Percentiles rank a stretch among this genome's conserved stretches.
Conservation (phyloP, 2,329 filamentous ascomycete genomes). For the Colletotrichum viniferum region DNA sequence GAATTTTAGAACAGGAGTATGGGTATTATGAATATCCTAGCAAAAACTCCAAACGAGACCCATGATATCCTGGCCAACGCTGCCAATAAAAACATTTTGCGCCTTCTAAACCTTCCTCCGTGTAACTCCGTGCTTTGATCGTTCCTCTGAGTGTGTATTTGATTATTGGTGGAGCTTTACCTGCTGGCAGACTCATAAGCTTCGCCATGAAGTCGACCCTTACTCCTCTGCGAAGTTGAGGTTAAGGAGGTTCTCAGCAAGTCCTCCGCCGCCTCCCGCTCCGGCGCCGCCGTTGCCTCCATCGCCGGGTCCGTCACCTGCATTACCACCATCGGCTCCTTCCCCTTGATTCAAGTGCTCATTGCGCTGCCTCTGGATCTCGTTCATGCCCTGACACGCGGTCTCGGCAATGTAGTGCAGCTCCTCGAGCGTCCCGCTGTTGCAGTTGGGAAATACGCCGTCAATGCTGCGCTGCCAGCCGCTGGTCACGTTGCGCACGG, state of each 20-base stretch:
- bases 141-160: neutral
- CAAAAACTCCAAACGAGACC: neutral
- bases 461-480: constrained; percentile 48
- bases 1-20: constrained; percentile 12
- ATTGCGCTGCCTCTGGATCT: constrained; percentile 37
- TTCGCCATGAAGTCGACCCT: neutral
- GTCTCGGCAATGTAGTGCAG: constrained; percentile 49
- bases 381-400: constrained; percentile 47
- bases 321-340: neutral
- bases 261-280: neutral
- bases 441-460: constrained; percentile 48
- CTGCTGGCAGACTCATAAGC: neutral
- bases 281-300: neutral
- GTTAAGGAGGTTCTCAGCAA: constrained; percentile 19
- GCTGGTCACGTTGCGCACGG: constrained; percentile 44
- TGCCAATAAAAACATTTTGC: neutral
- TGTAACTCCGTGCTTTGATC: neutral
- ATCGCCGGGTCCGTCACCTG: neutral
- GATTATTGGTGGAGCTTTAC: neutral
- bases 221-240: constrained; percentile 12
- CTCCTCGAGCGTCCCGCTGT: constrained; percentile 46
- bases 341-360: neutral
- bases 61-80: constrained; percentile 4
- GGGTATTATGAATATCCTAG: constrained; percentile 8
- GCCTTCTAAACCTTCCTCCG: neutral